Conservation (phyloP, 2,329 filamentous ascomycete genomes). For the Sporothrix humicola region DNA sequence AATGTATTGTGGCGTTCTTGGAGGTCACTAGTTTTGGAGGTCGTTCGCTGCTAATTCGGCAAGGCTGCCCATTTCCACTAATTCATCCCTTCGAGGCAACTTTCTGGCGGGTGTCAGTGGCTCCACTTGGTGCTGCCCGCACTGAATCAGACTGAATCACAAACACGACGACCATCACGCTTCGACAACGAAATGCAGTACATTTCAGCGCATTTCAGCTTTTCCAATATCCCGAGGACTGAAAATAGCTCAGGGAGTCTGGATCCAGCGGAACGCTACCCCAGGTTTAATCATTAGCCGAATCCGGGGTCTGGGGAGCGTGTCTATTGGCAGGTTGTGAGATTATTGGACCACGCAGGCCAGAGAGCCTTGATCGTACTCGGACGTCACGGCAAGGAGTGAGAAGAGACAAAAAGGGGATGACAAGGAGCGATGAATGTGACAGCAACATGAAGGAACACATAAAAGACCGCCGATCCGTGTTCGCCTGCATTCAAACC, state of each 20-base stretch:
- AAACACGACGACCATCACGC: not conserved
- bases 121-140: not conserved
- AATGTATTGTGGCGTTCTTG: no score
- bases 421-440: not conserved
- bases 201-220: not conserved
- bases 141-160: not conserved
- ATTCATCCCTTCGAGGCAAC: not conserved
- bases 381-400: not conserved
- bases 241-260: not conserved
- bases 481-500: not conserved
- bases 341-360: not conserved
- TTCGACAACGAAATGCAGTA: not conserved
- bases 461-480: conserved; percentile 7
- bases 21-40: no score
- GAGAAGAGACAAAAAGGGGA: not conserved
- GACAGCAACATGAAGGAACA: not conserved
- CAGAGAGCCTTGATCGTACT: not conserved
- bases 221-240: not conserved
- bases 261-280: not conserved
- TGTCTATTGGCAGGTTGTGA: not conserved
- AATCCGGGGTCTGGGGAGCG: conserved; percentile 14
- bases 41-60: not conserved
- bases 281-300: not conserved
- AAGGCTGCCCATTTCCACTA: not conserved
- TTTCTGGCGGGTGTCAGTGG: not conserved